Evolutionary conservation across 2,329 filamentous ascomycete species (phyloP).

Genomic region (Colletotrichum simmondsii): DNA sequence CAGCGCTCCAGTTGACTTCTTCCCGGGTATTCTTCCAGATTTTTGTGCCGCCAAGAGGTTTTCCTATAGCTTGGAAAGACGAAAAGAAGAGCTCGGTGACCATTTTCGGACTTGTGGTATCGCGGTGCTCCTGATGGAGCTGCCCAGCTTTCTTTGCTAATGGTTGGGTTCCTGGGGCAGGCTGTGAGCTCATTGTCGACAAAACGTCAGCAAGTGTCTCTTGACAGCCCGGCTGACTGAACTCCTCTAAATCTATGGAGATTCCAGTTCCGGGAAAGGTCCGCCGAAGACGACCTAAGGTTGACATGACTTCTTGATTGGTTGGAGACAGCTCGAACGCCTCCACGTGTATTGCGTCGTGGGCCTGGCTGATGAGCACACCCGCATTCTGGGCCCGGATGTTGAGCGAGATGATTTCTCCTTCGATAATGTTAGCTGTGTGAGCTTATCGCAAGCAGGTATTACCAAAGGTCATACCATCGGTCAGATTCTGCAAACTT

Average conservation of each 20-base stretch:
- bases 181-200: conserved; percentile 43
- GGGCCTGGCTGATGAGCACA: conserved; percentile 40
- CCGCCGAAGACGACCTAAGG: conserved; percentile 42
- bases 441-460: neutral
- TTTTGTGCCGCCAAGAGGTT: conserved; percentile 34
- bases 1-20: conserved; percentile 57
- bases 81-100: conserved; percentile 60
- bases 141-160: conserved; percentile 49
- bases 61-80: conserved; percentile 53
- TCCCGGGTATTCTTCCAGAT: conserved; percentile 65
- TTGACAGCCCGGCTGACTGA: conserved; percentile 35
- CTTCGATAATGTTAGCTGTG: conserved; percentile 12
- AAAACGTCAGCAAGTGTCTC: conserved; percentile 38
- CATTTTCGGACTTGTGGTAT: conserved; percentile 60
- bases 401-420: conserved; percentile 39
- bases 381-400: conserved; percentile 48
- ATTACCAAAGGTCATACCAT: neutral
- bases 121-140: conserved; percentile 53
- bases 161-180: conserved; percentile 29
- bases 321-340: conserved; percentile 46
- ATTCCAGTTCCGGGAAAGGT: conserved; percentile 41
- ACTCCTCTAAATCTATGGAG: conserved; percentile 34
- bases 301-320: conserved; percentile 39
- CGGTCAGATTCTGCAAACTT: neutral
- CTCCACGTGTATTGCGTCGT: conserved; percentile 40